Evolutionary conservation across 305 asterid species (phyloP).

Genomic region (Solanum hybrid): DNA sequence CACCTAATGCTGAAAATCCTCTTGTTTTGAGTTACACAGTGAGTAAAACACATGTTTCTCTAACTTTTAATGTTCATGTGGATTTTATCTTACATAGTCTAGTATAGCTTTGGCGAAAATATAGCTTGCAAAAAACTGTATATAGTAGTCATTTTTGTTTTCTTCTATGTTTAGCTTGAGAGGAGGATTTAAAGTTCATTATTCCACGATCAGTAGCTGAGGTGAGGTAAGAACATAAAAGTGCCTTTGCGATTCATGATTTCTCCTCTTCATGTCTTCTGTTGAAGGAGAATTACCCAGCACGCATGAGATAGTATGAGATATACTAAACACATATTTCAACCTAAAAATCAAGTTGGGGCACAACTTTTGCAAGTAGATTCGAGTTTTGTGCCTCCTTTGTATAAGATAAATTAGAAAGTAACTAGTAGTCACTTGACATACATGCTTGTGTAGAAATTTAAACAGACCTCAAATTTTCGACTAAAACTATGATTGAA

Average conservation of each 20-base stretch:
- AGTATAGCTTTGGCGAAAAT: not conserved
- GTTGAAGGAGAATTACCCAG: not conserved
- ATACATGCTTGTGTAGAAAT: too few relatives aligned
- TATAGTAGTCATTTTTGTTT: not conserved
- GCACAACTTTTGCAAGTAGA: not conserved
- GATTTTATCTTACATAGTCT: not conserved
- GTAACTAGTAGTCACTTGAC: not conserved
- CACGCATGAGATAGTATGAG: not conserved
- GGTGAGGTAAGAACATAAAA: not conserved
- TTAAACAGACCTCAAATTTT: too few relatives aligned
- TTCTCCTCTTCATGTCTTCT: too few relatives aligned
- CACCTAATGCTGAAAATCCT: slow-evolving; percentile 91
- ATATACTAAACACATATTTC: too few relatives aligned
- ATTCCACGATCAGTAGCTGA: not conserved
- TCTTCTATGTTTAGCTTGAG: not conserved
- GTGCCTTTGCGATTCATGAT: not conserved
- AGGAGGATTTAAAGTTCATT: not conserved
- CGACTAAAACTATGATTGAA: too few relatives aligned
- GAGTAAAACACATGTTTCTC: slow-evolving; percentile 18
- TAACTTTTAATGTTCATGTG: not conserved
- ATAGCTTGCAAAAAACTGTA: not conserved
- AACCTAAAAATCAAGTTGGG: not conserved
- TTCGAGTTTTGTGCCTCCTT: not conserved
- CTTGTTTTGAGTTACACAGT: slow-evolving; percentile 85
- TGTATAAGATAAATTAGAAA: not conserved